Conservation (phyloP, 2,329 filamentous ascomycete species). For the Penicillium sp. region DNA sequence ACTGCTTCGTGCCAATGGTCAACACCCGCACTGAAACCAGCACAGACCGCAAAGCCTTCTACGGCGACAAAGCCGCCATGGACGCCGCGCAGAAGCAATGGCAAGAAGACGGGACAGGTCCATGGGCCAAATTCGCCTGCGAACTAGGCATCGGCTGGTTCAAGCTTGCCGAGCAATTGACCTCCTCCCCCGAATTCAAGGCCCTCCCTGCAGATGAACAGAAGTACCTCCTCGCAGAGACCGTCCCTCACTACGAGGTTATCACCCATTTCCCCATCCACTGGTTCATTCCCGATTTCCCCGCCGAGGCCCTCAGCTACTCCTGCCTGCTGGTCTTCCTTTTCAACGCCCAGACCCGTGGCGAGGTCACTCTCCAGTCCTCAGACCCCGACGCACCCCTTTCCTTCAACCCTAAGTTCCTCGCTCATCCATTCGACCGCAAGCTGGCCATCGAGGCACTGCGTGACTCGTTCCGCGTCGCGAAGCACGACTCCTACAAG, state of each 20-base stretch:
- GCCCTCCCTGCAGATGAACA: slow-evolving; percentile 49
- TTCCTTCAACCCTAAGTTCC: slow-evolving; percentile 55
- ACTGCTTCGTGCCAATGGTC: slow-evolving; percentile 19
- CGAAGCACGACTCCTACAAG: slow-evolving; percentile 47
- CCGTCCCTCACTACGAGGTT: slow-evolving; percentile 61
- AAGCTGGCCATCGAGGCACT: slow-evolving; percentile 52
- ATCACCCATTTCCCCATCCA: slow-evolving; percentile 52
- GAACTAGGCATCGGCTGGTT: slow-evolving; percentile 42
- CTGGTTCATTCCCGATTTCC: slow-evolving; percentile 43
- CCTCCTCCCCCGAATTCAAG: slow-evolving; percentile 51
- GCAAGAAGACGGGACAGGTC: slow-evolving; percentile 45
- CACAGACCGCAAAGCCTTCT: slow-evolving; percentile 8
- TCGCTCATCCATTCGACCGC: slow-evolving; percentile 58
- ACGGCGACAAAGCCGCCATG: slow-evolving; percentile 17
- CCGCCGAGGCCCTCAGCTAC: slow-evolving; percentile 42
- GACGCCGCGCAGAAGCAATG: slow-evolving; percentile 41
- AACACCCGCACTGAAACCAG: slow-evolving; percentile 7
- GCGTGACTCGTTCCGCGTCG: slow-evolving; percentile 45
- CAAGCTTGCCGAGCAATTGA: slow-evolving; percentile 43
- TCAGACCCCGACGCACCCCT: slow-evolving; percentile 54
- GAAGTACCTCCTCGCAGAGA: slow-evolving; percentile 49
- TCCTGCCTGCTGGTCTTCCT: slow-evolving; percentile 50
- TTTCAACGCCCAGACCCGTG: slow-evolving; percentile 57
- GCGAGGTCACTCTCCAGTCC: slow-evolving; percentile 56
- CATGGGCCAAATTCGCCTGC: slow-evolving; percentile 37